Conservation (phyloP, 2,329 filamentous ascomycete species). For the Fusarium armeniacum region DNA sequence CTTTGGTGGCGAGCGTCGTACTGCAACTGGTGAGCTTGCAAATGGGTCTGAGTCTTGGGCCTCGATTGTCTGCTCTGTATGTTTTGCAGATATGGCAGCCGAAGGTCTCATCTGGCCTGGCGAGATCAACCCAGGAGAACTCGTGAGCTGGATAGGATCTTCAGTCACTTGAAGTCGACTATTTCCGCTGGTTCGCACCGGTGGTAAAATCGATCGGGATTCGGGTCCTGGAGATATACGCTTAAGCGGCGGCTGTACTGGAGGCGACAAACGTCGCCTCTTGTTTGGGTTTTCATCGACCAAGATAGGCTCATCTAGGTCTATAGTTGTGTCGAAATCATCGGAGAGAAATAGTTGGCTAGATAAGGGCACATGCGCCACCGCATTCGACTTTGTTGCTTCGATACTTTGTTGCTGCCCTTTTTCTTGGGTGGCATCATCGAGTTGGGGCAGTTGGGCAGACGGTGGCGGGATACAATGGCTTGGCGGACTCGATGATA, state of each 20-base stretch:
- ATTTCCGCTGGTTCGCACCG: slow-evolving; percentile 19
- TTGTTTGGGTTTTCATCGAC: slow-evolving; percentile 47
- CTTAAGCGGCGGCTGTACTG: slow-evolving; percentile 32
- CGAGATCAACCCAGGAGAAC: slow-evolving; percentile 49
- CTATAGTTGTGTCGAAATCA: slow-evolving; percentile 60
- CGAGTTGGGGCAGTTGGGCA: slow-evolving; percentile 1
- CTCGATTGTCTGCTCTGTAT: not conserved
- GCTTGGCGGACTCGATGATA: slow-evolving; percentile 55
- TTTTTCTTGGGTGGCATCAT: not conserved
- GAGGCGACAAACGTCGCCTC: slow-evolving; percentile 51
- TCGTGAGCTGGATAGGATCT: slow-evolving; percentile 57
- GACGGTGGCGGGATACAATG: slow-evolving; percentile 11
- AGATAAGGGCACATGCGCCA: slow-evolving; percentile 1
- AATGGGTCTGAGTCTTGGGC: slow-evolving; percentile 53
- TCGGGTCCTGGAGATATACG: slow-evolving; percentile 27
- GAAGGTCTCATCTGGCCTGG: slow-evolving; percentile 4
- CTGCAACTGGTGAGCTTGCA: slow-evolving; percentile 52
- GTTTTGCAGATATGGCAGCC: not conserved
- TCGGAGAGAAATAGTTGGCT: slow-evolving; percentile 46
- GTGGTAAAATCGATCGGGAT: slow-evolving; percentile 17
- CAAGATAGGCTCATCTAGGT: slow-evolving; percentile 52
- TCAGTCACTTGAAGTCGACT: slow-evolving; percentile 1
- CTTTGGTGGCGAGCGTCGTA: slow-evolving; percentile 4
- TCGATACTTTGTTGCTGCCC: not conserved
- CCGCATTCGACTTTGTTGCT: not conserved